phyloP scores from a whole-genome alignment of 2,329 filamentous ascomycete species.

The Rutstroemia sp. region DNA sequence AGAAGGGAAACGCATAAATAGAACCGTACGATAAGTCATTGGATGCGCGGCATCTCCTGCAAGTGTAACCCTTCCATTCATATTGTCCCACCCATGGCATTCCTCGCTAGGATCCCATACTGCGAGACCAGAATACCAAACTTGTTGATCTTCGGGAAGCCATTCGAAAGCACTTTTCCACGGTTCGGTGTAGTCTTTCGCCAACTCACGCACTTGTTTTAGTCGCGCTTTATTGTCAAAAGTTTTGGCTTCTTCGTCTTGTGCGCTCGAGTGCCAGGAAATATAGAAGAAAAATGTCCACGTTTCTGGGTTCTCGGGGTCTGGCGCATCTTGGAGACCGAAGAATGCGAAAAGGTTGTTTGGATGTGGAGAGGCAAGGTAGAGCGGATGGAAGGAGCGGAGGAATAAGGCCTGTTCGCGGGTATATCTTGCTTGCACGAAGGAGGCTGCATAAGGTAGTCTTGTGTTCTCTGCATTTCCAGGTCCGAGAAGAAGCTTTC shows the following conservation, averaged over 20 bases:
- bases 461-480: constrained; percentile 29
- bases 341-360: constrained; percentile 38
- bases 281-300: constrained; percentile 43
- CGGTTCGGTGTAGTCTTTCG: constrained; percentile 35
- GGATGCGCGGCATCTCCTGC: constrained; percentile 31
- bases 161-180: constrained; percentile 35
- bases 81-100: constrained; percentile 29
- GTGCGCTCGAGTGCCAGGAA: constrained; percentile 36
- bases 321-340: constrained; percentile 35
- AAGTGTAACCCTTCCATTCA: constrained; percentile 28
- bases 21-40: constrained; percentile 31
- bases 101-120: constrained; percentile 30
- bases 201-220: constrained; percentile 34
- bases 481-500: constrained; percentile 28
- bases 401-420: constrained; percentile 37
- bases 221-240: constrained; percentile 33
- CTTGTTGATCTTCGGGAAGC: constrained; percentile 27
- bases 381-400: constrained; percentile 38
- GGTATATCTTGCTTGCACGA: constrained; percentile 36
- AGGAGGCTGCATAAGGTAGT: constrained; percentile 38
- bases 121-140: constrained; percentile 26
- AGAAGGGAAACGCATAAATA: neutral
- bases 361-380: constrained; percentile 37
- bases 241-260: constrained; percentile 30
- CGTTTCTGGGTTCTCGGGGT: constrained; percentile 31